phyloP scores from a whole-genome alignment of 1,284 basidiomycete species.

The Neonothopanus nambi region DNA sequence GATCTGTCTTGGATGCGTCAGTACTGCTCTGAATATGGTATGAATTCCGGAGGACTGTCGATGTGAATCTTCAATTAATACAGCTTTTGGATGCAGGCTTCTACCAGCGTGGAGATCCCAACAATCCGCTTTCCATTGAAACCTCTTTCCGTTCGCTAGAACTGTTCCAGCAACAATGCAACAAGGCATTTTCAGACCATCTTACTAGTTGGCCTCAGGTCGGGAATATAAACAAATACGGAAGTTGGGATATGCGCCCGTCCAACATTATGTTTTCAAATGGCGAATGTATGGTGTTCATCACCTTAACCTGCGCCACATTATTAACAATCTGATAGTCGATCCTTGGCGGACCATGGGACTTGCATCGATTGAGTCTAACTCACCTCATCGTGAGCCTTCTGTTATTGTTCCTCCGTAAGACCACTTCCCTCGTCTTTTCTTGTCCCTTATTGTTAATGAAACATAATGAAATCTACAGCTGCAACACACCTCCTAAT shows the following conservation, averaged over 20 bases:
- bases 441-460: neutral
- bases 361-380: slow-evolving; percentile 47
- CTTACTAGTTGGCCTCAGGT: slow-evolving; percentile 43
- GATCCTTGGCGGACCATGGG: slow-evolving; percentile 58
- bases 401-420: slow-evolving; percentile 40
- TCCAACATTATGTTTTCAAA: slow-evolving; percentile 50
- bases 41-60: too few relatives aligned
- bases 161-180: slow-evolving; percentile 45
- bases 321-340: slow-evolving; percentile 28
- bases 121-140: slow-evolving; percentile 46
- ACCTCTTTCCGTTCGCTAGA: slow-evolving; percentile 45
- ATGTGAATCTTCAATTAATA: neutral
- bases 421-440: slow-evolving; percentile 16
- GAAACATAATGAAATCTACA: slow-evolving; percentile 17
- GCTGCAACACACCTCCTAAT: slow-evolving; percentile 37
- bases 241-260: slow-evolving; percentile 51
- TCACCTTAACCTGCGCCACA: too few relatives aligned
- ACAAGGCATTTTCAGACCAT: slow-evolving; percentile 35
- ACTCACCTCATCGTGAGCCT: slow-evolving; percentile 44
- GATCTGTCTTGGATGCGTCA: slow-evolving; percentile 54
- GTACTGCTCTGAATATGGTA: slow-evolving; percentile 54
- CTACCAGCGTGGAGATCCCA: slow-evolving; percentile 47
- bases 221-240: slow-evolving; percentile 46
- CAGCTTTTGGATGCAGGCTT: slow-evolving; percentile 33
- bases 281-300: slow-evolving; percentile 42